Base-by-base conservation (phyloP, 2,329 filamentous ascomycete genomes). In the Penicillium occitanis region DNA sequence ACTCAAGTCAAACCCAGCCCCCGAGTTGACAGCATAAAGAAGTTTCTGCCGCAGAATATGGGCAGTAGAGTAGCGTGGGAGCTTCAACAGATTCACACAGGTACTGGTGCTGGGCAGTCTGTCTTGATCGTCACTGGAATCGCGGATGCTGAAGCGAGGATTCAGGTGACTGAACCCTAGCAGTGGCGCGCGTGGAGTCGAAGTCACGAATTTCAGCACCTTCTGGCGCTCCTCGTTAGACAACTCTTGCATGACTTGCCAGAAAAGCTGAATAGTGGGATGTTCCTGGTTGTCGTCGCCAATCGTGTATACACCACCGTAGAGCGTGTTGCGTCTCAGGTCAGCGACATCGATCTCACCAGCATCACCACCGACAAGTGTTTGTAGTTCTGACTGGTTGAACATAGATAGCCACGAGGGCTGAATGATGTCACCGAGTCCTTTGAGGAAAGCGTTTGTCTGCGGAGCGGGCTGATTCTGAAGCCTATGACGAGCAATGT, bases 341-440 rank as follows among this genome's bases (percentile, higher is more conserved):
- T 99, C 95, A 33, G 90, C 87, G 42, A 99, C 85, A 73, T 97
- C 90, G 66, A 99, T 96, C 68, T 91, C 89, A 10, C 89, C 89
- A 33, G 88, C 90, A 71, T 96, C 93, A 51, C 95, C 95, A 63
- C 93, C 92, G 17, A 99, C 91, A 5, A 99, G 88, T 1, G 92
- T 95, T 79, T 98, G 95, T 4, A 99, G 85, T 77, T 99, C 95
- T 2, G 88, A 88, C 76, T 97, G 94, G 77, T 99, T 99, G 83
- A 99, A 99, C 95, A 99, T 98, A 72, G 90, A 93, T 4, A 99
- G 85, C 95, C 95, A 99, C 3, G 88, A 87, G 0, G 94, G 93
- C 66, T 93, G 90, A 70, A 99, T 95, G 74, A 99, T 96, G 69
- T 89, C 85, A 25, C 91, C 88, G 1, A 99, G 87, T 0, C 95